Evolutionary conservation across 163 green algal species (phyloP).

Genomic region (Volvox carteri): DNA sequence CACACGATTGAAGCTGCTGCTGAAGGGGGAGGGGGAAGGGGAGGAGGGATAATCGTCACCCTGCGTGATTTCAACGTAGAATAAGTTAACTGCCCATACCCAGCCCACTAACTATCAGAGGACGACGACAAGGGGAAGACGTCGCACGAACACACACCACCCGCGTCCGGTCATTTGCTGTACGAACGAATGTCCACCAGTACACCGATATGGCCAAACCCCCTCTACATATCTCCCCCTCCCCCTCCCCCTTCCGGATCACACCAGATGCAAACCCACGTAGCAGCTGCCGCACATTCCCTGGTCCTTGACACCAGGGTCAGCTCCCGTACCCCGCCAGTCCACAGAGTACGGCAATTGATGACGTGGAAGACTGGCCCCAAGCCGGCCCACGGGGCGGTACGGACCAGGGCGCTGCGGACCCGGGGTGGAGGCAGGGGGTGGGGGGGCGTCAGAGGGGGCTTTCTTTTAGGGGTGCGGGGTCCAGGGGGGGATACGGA

Average conservation of each 20-base stretch:
- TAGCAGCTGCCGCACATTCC: slow-evolving; percentile 81
- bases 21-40: not conserved
- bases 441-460: not conserved
- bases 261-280: not conserved
- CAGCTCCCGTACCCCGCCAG: slow-evolving; percentile 80
- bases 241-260: not conserved
- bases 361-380: not conserved
- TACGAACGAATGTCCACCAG: too few relatives aligned
- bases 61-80: too few relatives aligned
- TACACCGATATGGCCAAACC: not conserved
- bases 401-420: slow-evolving; percentile 37
- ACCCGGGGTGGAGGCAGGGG: not conserved
- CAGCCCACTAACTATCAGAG: too few relatives aligned
- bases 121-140: too few relatives aligned
- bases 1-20: too few relatives aligned
- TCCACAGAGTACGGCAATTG: slow-evolving; percentile 77
- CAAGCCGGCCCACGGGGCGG: slow-evolving; percentile 51
- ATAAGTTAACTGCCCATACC: too few relatives aligned
- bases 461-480: too few relatives aligned
- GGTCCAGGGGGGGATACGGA: too few relatives aligned
- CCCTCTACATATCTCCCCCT: not conserved
- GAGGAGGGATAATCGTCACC: too few relatives aligned
- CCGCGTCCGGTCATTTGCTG: too few relatives aligned
- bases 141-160: too few relatives aligned
- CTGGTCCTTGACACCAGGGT: slow-evolving; percentile 78